Evolutionary conservation across 2,329 filamentous ascomycete genomes (phyloP), one percentile per base, ranked within the genome.

Genomic region (Trichoderma simmonsii): DNA sequence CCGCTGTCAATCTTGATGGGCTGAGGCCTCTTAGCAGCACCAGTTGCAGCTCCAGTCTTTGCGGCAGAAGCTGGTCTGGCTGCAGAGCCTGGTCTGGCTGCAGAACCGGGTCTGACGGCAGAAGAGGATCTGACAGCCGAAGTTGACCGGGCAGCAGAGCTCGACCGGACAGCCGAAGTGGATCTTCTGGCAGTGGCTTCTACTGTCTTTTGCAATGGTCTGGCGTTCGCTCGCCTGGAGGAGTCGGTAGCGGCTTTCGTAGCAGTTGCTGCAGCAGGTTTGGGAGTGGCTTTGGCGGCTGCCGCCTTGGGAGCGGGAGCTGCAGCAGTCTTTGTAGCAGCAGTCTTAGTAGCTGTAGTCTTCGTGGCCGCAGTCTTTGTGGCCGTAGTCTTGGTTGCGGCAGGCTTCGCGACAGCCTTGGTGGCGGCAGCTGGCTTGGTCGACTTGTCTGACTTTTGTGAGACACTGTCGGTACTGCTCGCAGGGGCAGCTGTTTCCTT

Each of bases 1-100:
- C 81, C 80, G n/a, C 78, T 73, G 28, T 77, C 78, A 30, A 83
- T 81, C 61, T 85, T 84, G 39, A 85, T 75, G 3, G 84, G 77
- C 11, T 82, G 78, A 9, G 84, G 83, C 73, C 84, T 88, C 76
- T 85, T 86, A 30, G 74, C 75, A 18, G 80, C 73, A 28, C 80
- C 75, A 39, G 78, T 74, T 2, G 80, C 74, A 69, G 80, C 83
- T 69, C 80, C 83, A 9, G 36, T 18, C 65, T 24, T 68, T 57
- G 79, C 71, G 5, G 77, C 71, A 21, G 70, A 76, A 75, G 56
- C 57, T 9, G 78, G 76, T 14, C 79, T 81, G 26, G 78, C 71
- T 3, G 77, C 70, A 28, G 70, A 76, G 75, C 54, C 59, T 15
- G 78, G 76, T 9, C 79, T 81, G 30, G 78, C 70, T 3, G 77